phyloP scores from a whole-genome alignment of 1,139 yeast species.

The Kazachstania sp. region DNA sequence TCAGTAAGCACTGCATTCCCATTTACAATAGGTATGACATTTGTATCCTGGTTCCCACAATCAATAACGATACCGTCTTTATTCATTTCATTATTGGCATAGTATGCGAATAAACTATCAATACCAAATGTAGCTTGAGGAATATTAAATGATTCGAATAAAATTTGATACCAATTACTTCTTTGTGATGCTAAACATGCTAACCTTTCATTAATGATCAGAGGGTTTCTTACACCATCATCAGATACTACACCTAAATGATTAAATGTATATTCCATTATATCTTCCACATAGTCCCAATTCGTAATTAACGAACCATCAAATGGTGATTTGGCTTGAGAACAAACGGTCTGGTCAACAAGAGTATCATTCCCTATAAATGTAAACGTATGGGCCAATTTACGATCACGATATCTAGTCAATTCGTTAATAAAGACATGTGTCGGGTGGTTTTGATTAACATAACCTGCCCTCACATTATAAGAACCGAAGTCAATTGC shows the following conservation, averaged over 20 bases:
- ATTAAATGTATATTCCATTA: slow-evolving; percentile 75
- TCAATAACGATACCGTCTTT: slow-evolving; percentile 66
- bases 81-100: slow-evolving; percentile 37
- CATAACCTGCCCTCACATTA: slow-evolving; percentile 64
- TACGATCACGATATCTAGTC: slow-evolving; percentile 73
- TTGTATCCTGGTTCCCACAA: slow-evolving; percentile 76
- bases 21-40: slow-evolving; percentile 67
- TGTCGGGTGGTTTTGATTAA: slow-evolving; percentile 45
- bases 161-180: slow-evolving; percentile 61
- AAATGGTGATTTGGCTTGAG: slow-evolving; percentile 68
- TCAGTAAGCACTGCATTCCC: slow-evolving; percentile 59
- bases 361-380: slow-evolving; percentile 77
- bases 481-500: slow-evolving; percentile 77
- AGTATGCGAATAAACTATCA: slow-evolving; percentile 70
- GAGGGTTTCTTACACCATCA: slow-evolving; percentile 56
- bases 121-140: slow-evolving; percentile 75
- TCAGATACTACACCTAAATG: slow-evolving; percentile 60
- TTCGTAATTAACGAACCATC: slow-evolving; percentile 83
- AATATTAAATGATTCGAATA: slow-evolving; percentile 69
- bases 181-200: slow-evolving; percentile 68
- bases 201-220: slow-evolving; percentile 72
- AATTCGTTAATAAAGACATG: slow-evolving; percentile 62
- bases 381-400: slow-evolving; percentile 52
- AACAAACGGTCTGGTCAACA: slow-evolving; percentile 58
- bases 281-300: slow-evolving; percentile 83